Percentiles rank a stretch among this genome's conserved stretches.
These are phyloP conservation scores for Acephala macrosclerotiorum DNA, from an alignment of 2,329 filamentous ascomycete genomes.

Conservation along the genomic window DNA sequence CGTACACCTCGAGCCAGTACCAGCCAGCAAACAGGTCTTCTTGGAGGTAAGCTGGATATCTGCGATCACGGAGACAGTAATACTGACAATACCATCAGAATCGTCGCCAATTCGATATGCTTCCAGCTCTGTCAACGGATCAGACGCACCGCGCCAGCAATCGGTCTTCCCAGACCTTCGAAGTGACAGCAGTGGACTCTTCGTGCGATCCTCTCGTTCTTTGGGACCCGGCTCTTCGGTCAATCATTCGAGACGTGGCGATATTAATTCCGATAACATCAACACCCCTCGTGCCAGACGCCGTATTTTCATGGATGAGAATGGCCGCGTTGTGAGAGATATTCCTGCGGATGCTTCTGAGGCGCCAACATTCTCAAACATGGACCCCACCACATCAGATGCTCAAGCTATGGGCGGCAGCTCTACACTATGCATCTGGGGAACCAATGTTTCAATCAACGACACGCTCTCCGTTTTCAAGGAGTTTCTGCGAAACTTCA, in stretches of 20 bases:
- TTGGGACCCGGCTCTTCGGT: slow-evolving; percentile 56
- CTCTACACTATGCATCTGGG: slow-evolving; percentile 89
- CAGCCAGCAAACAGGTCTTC: slow-evolving; percentile 42
- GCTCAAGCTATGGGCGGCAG: slow-evolving; percentile 85
- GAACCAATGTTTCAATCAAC: slow-evolving; percentile 93
- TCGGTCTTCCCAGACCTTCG: slow-evolving; percentile 73
- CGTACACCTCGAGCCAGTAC: slow-evolving; percentile 75
- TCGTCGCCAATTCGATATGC: slow-evolving; percentile 94
- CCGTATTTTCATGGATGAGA: slow-evolving; percentile 63
- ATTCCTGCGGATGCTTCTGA: slow-evolving; percentile 61
- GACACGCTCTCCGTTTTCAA: slow-evolving; percentile 89
- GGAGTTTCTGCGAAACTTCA: slow-evolving; percentile 91
- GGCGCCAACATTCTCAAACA: slow-evolving; percentile 65
- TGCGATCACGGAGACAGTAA: not conserved
- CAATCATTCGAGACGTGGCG: slow-evolving; percentile 75
- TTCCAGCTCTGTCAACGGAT: slow-evolving; percentile 77
- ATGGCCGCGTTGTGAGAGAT: slow-evolving; percentile 64
- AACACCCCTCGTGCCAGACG: slow-evolving; percentile 59
- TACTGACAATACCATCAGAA: slow-evolving; percentile 59
- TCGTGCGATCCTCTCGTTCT: slow-evolving; percentile 71
- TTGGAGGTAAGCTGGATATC: slow-evolving; percentile 64
- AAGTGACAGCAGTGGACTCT: slow-evolving; percentile 87
- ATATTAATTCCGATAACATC: slow-evolving; percentile 83
- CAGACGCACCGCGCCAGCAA: slow-evolving; percentile 57
- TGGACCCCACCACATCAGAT: slow-evolving; percentile 87